Evolutionary conservation across 202 grass and related monocot species (phyloP).

Genomic region (Cymbopogon flexuosus): DNA sequence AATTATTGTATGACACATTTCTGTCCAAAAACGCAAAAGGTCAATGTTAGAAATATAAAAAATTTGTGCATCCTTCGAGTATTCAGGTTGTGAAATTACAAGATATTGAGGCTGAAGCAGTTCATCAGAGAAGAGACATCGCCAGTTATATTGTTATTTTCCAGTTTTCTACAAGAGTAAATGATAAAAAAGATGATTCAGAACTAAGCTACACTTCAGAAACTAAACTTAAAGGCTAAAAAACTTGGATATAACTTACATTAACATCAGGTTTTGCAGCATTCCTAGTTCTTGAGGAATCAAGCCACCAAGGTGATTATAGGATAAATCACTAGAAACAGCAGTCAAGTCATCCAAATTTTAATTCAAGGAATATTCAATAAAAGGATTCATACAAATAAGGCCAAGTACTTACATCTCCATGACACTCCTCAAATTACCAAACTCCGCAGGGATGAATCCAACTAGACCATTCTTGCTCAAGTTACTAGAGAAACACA

Average conservation of each 20-base stretch:
- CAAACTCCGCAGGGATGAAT: conserved; percentile 79
- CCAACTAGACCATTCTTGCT: conserved; percentile 80
- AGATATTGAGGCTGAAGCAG: conserved; percentile 68
- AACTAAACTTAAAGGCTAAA: background rate
- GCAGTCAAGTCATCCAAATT: background rate
- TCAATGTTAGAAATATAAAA: conserved; percentile 1
- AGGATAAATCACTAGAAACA: conserved; percentile 80
- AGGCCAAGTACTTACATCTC: conserved; percentile 63
- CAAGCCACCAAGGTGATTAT: conserved; percentile 50
- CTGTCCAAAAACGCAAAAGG: conserved; percentile 33
- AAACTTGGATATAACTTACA: conserved; percentile 52
- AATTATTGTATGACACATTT: conserved; percentile 92
- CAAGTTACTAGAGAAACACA: conserved; percentile 57
- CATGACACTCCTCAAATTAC: conserved; percentile 90
- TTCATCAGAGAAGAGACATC: conserved; percentile 74
- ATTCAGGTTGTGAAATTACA: conserved; percentile 54
- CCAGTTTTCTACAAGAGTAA: conserved; percentile 54
- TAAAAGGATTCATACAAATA: background rate
- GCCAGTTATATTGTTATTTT: conserved; percentile 84
- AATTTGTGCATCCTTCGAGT: background rate
- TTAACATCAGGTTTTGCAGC: conserved; percentile 71
- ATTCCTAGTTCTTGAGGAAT: conserved; percentile 84
- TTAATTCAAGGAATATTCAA: background rate
- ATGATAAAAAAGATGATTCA: conserved; percentile 16
- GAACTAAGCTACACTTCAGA: background rate